These are phyloP conservation scores for Starmerella vaccinii DNA, from an alignment of 805 yeast genomes.

Conservation along the genomic window DNA sequence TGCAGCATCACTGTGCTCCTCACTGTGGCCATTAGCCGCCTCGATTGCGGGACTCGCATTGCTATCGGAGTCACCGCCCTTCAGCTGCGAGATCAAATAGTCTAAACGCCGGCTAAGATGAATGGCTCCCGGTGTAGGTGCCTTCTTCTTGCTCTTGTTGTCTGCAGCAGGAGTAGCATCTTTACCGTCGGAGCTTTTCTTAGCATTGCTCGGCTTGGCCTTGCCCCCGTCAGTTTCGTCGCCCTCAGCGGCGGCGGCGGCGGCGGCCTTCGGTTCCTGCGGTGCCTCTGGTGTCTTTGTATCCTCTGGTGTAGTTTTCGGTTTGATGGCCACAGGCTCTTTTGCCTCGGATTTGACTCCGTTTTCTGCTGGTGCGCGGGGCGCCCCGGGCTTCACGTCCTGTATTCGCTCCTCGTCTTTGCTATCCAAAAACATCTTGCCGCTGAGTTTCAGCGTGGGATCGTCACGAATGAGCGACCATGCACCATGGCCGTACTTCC, in stretches of 20 bases:
- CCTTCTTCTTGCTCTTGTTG: slow-evolving; percentile 22
- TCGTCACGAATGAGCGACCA: slow-evolving; percentile 94
- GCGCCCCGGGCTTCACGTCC: background rate
- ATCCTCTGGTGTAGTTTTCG: background rate
- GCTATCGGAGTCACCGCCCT: slow-evolving; percentile 37
- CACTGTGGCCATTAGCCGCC: slow-evolving; percentile 5
- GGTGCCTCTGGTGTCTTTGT: too few species aligned
- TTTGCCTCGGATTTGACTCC: background rate
- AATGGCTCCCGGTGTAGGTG: slow-evolving; percentile 66
- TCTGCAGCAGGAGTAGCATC: background rate
- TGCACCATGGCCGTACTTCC: slow-evolving; percentile 90
- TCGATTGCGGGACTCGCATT: slow-evolving; percentile 11
- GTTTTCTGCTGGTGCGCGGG: slow-evolving; percentile 21
- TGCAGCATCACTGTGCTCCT: slow-evolving; percentile 4
- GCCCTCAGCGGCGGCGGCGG: too few species aligned
- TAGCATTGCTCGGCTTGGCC: too few species aligned
- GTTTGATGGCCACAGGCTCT: background rate
- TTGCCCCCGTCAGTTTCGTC: background rate
- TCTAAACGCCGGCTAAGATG: slow-evolving; percentile 89
- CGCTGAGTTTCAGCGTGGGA: slow-evolving; percentile 76
- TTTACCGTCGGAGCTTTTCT: too few species aligned
- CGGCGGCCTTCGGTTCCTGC: too few species aligned
- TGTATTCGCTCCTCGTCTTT: slow-evolving; percentile 23
- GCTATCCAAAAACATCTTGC: slow-evolving; percentile 59
- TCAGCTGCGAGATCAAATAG: slow-evolving; percentile 61